These are phyloP conservation scores for Mytilinidion resinicola DNA, from an alignment of 495 filamentous ascomycete species.

Conservation along the genomic window DNA sequence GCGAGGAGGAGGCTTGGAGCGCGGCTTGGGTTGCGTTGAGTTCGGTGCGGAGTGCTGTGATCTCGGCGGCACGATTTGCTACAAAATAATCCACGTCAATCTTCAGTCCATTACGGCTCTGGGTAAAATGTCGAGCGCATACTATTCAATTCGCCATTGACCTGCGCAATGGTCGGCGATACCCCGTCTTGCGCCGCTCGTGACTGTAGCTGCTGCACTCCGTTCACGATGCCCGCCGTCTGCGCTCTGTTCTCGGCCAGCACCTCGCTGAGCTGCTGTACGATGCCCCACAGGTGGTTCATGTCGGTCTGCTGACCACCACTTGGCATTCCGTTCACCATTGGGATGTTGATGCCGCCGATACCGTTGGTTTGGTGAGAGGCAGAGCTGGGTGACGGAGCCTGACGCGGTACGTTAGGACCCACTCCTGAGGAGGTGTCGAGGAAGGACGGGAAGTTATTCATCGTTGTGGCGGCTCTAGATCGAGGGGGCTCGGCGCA, in stretches of 20 bases:
- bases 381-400: constrained; percentile 19
- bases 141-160: constrained; percentile 25
- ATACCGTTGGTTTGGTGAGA: constrained; percentile 19
- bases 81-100: constrained; percentile 7
- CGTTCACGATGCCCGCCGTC: constrained; percentile 65
- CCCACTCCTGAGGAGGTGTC: constrained; percentile 11
- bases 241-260: constrained; percentile 71
- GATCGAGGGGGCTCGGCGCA: too few species aligned
- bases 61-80: constrained; percentile 21
- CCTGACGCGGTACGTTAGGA: constrained; percentile 19
- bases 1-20: constrained; percentile 43
- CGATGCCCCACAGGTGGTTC: constrained; percentile 76
- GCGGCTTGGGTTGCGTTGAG: constrained; percentile 47
- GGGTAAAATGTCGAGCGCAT: background rate
- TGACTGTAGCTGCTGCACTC: constrained; percentile 57
- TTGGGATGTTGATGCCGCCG: constrained; percentile 7
- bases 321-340: constrained; percentile 27
- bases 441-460: constrained; percentile 27
- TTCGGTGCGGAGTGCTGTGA: constrained; percentile 45
- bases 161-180: constrained; percentile 19
- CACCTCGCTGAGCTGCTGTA: constrained; percentile 70
- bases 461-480: constrained; percentile 8
- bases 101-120: background rate
- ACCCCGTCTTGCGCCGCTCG: constrained; percentile 26
- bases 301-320: constrained; percentile 84